Base-by-base conservation (phyloP, 306 rosid genomes). In the Alnus glutinosa region DNA sequence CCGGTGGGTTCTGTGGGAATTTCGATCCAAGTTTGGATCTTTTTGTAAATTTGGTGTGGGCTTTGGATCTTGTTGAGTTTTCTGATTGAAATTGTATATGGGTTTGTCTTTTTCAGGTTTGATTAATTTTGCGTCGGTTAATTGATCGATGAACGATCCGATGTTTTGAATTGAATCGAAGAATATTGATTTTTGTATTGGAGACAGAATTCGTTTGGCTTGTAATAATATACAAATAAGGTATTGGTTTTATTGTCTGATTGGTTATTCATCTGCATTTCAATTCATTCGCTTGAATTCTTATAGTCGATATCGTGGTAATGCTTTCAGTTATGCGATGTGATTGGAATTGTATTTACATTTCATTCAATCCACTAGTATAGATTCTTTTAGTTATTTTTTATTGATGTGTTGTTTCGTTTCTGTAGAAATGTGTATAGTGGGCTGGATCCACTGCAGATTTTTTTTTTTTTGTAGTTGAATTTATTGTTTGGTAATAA, bases 111-210 rank as follows among this genome's bases (percentile, higher is more conserved):
- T 78, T 75, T 78, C 91, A 83, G 94, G 88, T 83, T 79, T 82
- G 77, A 78, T 86, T 82, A 78, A 79, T 86, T 82, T 86, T 83
- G 28, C 73, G 81, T 87, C 79, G 79, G 83, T 88, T 86, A 57
- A 77, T 88, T 92, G 95, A 78, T 91, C 88, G 91, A 85, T 77
- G 86, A 84, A 87, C 88, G 98, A 94, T 94, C 97, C 86, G 86
- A 85, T 82, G 88, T 77, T 85, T 67, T 36, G 77, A 84, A 88
- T 87, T 92, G 88, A 88, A 87, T 92, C 87, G 79, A 72, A 73
- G 78, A 83, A 80, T 86, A 80, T 84, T 83, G 82, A 77, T 80
- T 71, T 78, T 79, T 82, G 14, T 89, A 81, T 88, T 87, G 84
- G 83, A 84, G 77, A 37, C 55, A 84, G 85, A 76, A 79, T 89